These are phyloP conservation scores for Ascochyta fabae DNA, from an alignment of 2,329 filamentous ascomycete genomes.

Conservation along the genomic window DNA sequence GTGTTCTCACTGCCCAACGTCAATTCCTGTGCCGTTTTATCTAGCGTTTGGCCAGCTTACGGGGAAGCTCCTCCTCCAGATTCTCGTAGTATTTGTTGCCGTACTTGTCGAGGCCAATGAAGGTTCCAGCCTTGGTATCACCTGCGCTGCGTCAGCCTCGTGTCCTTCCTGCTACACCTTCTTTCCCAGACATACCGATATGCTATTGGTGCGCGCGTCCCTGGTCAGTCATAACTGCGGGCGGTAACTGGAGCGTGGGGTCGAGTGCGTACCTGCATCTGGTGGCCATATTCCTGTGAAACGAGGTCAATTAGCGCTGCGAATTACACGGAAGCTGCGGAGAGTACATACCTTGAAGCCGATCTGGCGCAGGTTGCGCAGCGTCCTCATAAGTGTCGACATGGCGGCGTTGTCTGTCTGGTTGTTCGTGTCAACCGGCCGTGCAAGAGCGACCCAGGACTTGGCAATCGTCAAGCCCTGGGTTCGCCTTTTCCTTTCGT, in stretches of 20 bases:
- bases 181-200: slow-evolving; percentile 42
- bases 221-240: slow-evolving; percentile 35
- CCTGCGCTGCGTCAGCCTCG: slow-evolving; percentile 61
- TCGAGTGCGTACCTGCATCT: slow-evolving; percentile 78
- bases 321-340: slow-evolving; percentile 14
- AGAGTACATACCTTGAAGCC: slow-evolving; percentile 75
- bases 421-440: slow-evolving; percentile 24
- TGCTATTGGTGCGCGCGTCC: slow-evolving; percentile 37
- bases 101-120: slow-evolving; percentile 84
- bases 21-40: slow-evolving; percentile 5
- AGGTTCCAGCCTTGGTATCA: slow-evolving; percentile 91
- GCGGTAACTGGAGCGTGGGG: slow-evolving; percentile 30
- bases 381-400: slow-evolving; percentile 88
- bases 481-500: slow-evolving; percentile 6
- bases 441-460: slow-evolving; percentile 29
- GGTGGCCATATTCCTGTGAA: slow-evolving; percentile 82
- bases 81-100: slow-evolving; percentile 99
- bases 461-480: slow-evolving; percentile 26
- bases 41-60: slow-evolving; percentile 59
- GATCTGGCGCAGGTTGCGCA: slow-evolving; percentile 85
- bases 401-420: slow-evolving; percentile 62
- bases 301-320: slow-evolving; percentile 41
- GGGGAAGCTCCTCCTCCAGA: slow-evolving; percentile 82
- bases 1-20: slow-evolving; percentile 74
- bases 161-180: not conserved